Evolutionary conservation across 1,139 yeast genomes (phyloP).

Genomic region (Candida tropicalis): DNA sequence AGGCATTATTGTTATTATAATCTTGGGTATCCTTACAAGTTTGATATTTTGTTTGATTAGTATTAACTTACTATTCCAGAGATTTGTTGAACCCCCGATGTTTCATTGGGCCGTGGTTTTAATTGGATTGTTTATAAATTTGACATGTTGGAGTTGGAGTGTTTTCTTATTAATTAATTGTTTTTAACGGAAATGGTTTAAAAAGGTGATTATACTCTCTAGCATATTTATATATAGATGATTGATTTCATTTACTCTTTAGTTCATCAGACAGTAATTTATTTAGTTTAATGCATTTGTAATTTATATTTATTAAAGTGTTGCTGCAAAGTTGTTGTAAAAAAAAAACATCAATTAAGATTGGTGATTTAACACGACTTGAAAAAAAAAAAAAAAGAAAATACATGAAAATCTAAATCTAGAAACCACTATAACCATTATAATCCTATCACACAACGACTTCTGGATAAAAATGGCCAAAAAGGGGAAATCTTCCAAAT

Average conservation of each 20-base stretch:
- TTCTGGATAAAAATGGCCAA: background rate
- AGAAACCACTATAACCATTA: no score
- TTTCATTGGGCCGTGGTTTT: conserved; percentile 31
- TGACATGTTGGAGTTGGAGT: conserved; percentile 28
- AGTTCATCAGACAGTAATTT: no score
- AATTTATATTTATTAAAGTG: no score
- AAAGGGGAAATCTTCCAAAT: conserved; percentile 1
- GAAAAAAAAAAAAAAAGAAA: no score
- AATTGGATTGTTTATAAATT: conserved; percentile 33
- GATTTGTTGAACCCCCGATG: conserved; percentile 30
- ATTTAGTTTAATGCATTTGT: no score
- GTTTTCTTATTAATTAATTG: conserved; percentile 11
- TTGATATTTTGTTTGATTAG: conserved; percentile 37
- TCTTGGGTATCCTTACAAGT: conserved; percentile 37
- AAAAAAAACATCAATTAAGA: no score
- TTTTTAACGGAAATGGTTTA: conserved; percentile 3
- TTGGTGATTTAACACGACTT: no score
- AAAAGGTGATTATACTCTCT: background rate
- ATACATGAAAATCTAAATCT: no score
- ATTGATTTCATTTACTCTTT: background rate
- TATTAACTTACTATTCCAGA: conserved; percentile 32
- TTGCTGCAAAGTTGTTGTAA: no score
- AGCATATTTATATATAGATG: background rate
- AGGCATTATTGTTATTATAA: conserved; percentile 35
- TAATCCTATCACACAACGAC: no score